Evolutionary conservation across 129 eudicot genomes (phyloP).

Genomic region (Mikania micrantha): DNA sequence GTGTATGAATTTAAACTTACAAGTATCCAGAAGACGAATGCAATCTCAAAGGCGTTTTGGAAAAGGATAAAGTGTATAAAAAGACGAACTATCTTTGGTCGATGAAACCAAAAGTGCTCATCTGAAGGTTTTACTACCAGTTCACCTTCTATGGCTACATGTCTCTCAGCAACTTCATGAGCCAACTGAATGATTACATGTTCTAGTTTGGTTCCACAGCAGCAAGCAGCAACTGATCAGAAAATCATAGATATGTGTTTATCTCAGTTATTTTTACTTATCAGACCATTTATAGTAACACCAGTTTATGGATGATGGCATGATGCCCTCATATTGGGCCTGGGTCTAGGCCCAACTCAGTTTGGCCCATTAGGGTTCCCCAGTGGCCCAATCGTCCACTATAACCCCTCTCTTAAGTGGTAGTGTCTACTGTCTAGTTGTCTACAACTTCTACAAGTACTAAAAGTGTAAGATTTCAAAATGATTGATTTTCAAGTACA

Average conservation of each 20-base stretch:
- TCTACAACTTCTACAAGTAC: too few relatives aligned
- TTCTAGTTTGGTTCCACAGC: constrained; percentile 95
- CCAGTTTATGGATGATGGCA: too few relatives aligned
- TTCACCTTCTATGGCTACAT: constrained; percentile 83
- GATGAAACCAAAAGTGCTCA: constrained; percentile 83
- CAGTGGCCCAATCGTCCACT: too few relatives aligned
- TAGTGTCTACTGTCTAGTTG: too few relatives aligned
- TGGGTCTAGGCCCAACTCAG: too few relatives aligned
- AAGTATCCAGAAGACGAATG: constrained; percentile 93
- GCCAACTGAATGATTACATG: constrained; percentile 77
- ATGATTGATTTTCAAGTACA: too few relatives aligned
- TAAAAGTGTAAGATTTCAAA: too few relatives aligned
- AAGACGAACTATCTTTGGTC: constrained; percentile 56
- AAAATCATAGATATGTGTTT: neutral
- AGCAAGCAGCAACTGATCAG: constrained; percentile 73
- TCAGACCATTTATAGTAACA: too few relatives aligned
- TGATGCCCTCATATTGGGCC: too few relatives aligned
- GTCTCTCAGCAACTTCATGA: constrained; percentile 89
- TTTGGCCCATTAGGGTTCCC: too few relatives aligned
- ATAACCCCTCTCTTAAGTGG: too few relatives aligned
- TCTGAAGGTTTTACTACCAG: constrained; percentile 77
- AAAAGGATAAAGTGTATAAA: constrained; percentile 91
- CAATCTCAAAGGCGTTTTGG: constrained; percentile 95
- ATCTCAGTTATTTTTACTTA: too few relatives aligned
- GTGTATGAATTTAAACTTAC: constrained; percentile 23